A percentile compares a stretch with the other conserved stretches of the same genome.
phyloP scores from a whole-genome alignment of 208 protist species.

The Herpetomonas samuelpessoai region DNA sequence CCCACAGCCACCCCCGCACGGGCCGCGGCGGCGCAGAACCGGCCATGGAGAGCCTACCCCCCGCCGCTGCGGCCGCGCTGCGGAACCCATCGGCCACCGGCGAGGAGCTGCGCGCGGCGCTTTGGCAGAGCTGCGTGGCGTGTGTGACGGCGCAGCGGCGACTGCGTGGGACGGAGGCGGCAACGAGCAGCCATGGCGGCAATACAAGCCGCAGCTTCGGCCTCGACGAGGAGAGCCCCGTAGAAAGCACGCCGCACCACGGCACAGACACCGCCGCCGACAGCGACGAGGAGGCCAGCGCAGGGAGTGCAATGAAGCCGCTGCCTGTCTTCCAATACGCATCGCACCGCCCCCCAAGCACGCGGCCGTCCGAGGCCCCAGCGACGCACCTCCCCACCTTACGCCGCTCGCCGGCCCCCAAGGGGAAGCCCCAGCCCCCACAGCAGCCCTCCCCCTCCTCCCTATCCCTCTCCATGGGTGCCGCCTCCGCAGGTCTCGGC shows the following conservation, averaged over 20 bases:
- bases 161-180: conserved; percentile 1
- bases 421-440: neutral
- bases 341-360: neutral
- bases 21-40: neutral
- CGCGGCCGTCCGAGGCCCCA: conserved; percentile 1
- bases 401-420: neutral
- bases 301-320: neutral
- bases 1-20: neutral
- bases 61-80: neutral
- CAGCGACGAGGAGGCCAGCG: neutral
- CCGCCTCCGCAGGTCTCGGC: neutral
- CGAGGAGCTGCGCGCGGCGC: conserved; percentile 17
- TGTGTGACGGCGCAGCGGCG: conserved; percentile 15
- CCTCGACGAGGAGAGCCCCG: no score
- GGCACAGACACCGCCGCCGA: neutral
- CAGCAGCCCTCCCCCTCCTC: neutral
- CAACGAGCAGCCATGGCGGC: conserved; percentile 1
- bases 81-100: conserved; percentile 14
- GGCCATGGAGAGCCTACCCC: neutral
- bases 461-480: neutral
- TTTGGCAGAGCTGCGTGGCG: conserved; percentile 16
- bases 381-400: neutral
- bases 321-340: neutral
- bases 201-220: neutral
- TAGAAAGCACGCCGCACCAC: neutral